Evolutionary conservation across 208 protist genomes (phyloP).

Genomic region (Leishmania tropica): DNA sequence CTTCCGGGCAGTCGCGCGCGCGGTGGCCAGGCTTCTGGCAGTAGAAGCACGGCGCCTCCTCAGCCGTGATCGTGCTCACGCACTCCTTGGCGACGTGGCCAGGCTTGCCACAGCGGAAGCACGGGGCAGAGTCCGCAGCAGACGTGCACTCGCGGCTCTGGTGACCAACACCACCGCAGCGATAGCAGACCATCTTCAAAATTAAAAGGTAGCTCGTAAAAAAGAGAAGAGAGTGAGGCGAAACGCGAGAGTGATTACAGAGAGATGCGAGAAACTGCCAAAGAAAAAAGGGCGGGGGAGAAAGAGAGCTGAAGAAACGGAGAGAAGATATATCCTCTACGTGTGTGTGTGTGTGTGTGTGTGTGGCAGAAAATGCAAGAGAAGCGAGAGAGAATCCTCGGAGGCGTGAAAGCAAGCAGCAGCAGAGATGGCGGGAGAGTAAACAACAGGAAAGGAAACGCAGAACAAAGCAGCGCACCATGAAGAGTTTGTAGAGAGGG

Average conservation of each 20-base stretch:
- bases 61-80: conserved; percentile 56
- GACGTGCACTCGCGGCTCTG: conserved; percentile 79
- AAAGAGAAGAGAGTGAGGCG: not conserved
- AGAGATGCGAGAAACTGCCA: conserved; percentile 10
- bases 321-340: not conserved
- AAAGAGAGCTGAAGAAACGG: not conserved
- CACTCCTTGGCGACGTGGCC: conserved; percentile 85
- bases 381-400: not conserved
- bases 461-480: not conserved
- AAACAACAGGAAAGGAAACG: not conserved
- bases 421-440: not conserved
- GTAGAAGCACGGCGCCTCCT: conserved; percentile 86
- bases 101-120: conserved; percentile 82
- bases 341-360: not conserved
- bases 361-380: not conserved
- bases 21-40: conserved; percentile 88
- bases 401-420: not conserved
- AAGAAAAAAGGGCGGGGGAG: not conserved
- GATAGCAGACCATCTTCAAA: conserved; percentile 83
- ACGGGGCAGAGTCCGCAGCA: conserved; percentile 47
- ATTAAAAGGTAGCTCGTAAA: not conserved
- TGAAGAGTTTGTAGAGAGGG: not conserved
- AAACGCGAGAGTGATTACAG: conserved; percentile 10
- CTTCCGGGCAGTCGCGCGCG: conserved; percentile 83
- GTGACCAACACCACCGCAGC: conserved; percentile 81